Evolutionary conservation across 352 stramenopile species (phyloP).

Genomic region (Achlya hypogyna): DNA sequence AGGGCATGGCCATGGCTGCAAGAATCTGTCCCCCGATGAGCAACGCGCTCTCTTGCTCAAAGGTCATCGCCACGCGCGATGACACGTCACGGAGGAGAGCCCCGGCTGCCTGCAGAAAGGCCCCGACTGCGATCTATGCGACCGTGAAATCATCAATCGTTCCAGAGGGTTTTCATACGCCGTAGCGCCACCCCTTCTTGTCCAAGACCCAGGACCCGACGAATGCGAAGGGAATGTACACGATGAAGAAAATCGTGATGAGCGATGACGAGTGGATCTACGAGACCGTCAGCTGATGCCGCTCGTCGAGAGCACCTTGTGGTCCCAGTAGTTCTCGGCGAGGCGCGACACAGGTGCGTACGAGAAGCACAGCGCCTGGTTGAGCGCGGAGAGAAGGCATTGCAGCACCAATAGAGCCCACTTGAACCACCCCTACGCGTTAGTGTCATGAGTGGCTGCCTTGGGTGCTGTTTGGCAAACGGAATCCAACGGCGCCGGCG

Average conservation of each 20-base stretch:
- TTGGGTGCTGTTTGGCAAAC: too few species aligned
- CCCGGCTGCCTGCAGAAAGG: constrained; percentile 40
- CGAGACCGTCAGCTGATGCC: neutral
- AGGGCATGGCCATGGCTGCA: constrained; percentile 59
- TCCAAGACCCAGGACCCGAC: constrained; percentile 74
- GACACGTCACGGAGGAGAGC: constrained; percentile 34
- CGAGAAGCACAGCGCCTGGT: constrained; percentile 70
- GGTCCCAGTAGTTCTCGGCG: constrained; percentile 44
- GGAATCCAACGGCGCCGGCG: too few species aligned
- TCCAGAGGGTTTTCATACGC: constrained; percentile 22
- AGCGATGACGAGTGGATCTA: constrained; percentile 61
- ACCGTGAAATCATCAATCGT: neutral
- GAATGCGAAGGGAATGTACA: constrained; percentile 79
- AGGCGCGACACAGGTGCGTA: constrained; percentile 67
- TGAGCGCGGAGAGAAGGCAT: constrained; percentile 48
- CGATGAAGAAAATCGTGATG: constrained; percentile 70
- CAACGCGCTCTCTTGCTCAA: constrained; percentile 21
- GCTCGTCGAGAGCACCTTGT: constrained; percentile 25
- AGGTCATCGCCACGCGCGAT: neutral
- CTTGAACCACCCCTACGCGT: constrained; percentile 25
- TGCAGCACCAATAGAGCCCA: constrained; percentile 60
- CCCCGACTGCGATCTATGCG: constrained; percentile 34
- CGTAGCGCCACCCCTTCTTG: constrained; percentile 52
- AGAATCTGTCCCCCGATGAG: constrained; percentile 52
- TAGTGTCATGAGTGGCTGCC: too few species aligned